phyloP scores from a whole-genome alignment of 2,329 filamentous ascomycete species.

The Claviceps arundinis region DNA sequence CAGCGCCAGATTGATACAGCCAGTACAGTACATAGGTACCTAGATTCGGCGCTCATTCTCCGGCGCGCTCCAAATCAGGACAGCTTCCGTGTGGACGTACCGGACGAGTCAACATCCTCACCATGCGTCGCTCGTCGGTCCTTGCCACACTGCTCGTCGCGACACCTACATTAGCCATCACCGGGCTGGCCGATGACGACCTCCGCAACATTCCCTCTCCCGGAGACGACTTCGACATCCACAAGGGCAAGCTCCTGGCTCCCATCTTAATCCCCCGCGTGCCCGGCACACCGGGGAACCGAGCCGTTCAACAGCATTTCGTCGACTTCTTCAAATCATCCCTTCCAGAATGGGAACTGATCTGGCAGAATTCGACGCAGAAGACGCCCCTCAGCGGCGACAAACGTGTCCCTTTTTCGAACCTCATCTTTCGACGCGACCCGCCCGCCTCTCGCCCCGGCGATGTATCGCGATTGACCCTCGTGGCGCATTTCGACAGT shows the following conservation, averaged over 20 bases:
- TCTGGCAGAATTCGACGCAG: slow-evolving; percentile 82
- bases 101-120: background rate
- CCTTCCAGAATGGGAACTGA: slow-evolving; percentile 66
- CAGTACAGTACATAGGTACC: too few relatives aligned
- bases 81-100: too few relatives aligned
- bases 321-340: slow-evolving; percentile 62
- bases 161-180: slow-evolving; percentile 23
- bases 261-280: slow-evolving; percentile 83
- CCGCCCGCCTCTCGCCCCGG: slow-evolving; percentile 68
- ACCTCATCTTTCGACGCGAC: slow-evolving; percentile 76
- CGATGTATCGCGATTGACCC: slow-evolving; percentile 65
- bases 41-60: too few relatives aligned
- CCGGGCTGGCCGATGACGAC: slow-evolving; percentile 57
- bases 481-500: slow-evolving; percentile 91
- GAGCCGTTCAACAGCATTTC: slow-evolving; percentile 66
- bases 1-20: too few relatives aligned
- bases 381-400: slow-evolving; percentile 65
- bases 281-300: slow-evolving; percentile 67
- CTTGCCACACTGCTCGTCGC: slow-evolving; percentile 2
- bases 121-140: slow-evolving; percentile 1
- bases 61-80: too few relatives aligned
- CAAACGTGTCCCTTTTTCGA: slow-evolving; percentile 66
- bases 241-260: slow-evolving; percentile 60
- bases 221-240: slow-evolving; percentile 64
- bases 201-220: slow-evolving; percentile 60